Conservation (phyloP, 106 monocot species). For the Xerophyta viscosa region DNA sequence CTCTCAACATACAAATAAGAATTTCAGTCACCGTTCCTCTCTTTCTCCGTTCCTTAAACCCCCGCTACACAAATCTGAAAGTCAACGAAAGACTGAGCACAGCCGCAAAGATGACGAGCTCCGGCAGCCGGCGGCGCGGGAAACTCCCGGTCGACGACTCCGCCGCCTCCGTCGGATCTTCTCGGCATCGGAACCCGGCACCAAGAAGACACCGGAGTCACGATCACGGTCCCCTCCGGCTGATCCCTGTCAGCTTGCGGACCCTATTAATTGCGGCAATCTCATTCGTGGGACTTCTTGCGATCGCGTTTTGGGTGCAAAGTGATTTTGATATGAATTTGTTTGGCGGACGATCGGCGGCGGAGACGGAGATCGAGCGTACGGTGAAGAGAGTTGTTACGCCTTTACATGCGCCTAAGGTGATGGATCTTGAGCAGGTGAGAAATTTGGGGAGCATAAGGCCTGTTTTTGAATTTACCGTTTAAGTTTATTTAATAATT, state of each 20-base stretch:
- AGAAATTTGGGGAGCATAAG: not conserved
- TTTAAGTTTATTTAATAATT: not conserved
- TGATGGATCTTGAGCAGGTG: constrained; percentile 96
- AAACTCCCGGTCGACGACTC: constrained; percentile 4
- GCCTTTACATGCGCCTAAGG: constrained; percentile 60
- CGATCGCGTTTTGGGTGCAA: constrained; percentile 15
- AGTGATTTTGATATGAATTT: no score
- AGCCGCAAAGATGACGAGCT: not conserved
- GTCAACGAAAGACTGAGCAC: no score
- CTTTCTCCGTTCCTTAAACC: no score
- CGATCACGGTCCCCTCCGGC: constrained; percentile 36
- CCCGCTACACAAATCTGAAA: no score
- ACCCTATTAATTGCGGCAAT: constrained; percentile 24
- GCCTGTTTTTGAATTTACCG: no score
- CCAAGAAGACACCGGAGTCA: constrained; percentile 8
- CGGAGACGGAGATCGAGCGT: constrained; percentile 9
- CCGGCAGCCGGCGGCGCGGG: constrained; percentile 15
- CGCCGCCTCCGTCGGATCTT: not conserved
- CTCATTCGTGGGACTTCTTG: constrained; percentile 14
- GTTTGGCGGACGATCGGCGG: not conserved
- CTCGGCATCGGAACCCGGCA: not conserved
- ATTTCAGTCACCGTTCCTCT: no score
- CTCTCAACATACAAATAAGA: no score
- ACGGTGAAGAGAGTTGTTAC: constrained; percentile 50
- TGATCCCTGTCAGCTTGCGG: constrained; percentile 26